phyloP scores from a whole-genome alignment of 2,329 filamentous ascomycete genomes.

The Ceratocystis eucalypticola region DNA sequence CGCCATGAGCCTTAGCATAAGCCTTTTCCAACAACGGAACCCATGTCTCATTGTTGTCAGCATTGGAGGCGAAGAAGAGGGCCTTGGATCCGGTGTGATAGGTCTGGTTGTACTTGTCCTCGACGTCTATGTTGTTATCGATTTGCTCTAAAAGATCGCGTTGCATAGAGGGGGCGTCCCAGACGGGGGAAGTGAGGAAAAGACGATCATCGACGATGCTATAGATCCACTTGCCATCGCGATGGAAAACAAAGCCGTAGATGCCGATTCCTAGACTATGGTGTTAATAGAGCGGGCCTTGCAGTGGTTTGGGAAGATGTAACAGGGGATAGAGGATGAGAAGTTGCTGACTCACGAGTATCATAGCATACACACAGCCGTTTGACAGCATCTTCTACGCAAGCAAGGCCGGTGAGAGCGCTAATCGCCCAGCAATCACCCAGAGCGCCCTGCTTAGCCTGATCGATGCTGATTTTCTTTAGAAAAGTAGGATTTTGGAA shows the following conservation, averaged over 20 bases:
- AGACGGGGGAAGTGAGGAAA: conserved; percentile 68
- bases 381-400: conserved; percentile 56
- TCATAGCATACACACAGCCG: conserved; percentile 65
- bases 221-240: conserved; percentile 84
- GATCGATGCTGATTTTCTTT: conserved; percentile 51
- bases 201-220: conserved; percentile 87
- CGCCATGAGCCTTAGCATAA: conserved; percentile 72
- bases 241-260: conserved; percentile 79
- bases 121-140: conserved; percentile 54
- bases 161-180: conserved; percentile 65
- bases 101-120: conserved; percentile 54
- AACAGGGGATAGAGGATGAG: background rate
- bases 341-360: conserved; percentile 32
- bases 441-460: conserved; percentile 63
- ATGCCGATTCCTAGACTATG: conserved; percentile 47
- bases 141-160: conserved; percentile 62
- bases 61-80: conserved; percentile 64
- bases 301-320: background rate
- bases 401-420: conserved; percentile 61
- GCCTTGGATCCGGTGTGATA: conserved; percentile 66
- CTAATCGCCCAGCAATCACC: conserved; percentile 81
- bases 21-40: conserved; percentile 69
- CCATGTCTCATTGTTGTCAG: conserved; percentile 70
- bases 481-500: conserved; percentile 61
- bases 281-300: background rate